A percentile compares a stretch with the other conserved stretches of the same genome.
These are phyloP conservation scores for Tolypocladium inflatum DNA, from an alignment of 2,329 filamentous ascomycete species.

Conservation along the genomic window DNA sequence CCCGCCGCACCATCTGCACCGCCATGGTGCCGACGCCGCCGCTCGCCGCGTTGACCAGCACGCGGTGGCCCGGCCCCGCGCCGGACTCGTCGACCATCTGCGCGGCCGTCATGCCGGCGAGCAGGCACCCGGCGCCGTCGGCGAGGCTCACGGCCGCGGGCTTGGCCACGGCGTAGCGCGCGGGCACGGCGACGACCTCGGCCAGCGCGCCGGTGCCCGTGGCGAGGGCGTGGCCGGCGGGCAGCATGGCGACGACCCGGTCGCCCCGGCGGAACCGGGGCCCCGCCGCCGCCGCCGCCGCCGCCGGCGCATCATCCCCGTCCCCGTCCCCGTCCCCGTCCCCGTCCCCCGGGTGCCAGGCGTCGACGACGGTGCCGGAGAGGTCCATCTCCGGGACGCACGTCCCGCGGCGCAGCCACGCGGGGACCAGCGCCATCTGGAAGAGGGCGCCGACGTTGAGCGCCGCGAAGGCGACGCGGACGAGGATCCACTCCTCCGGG, in stretches of 20 bases:
- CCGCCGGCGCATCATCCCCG: too few relatives aligned
- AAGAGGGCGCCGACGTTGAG: slow-evolving; percentile 35
- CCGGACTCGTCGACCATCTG: slow-evolving; percentile 27
- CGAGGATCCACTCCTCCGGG: slow-evolving; percentile 26
- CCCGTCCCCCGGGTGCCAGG: slow-evolving; percentile 15
- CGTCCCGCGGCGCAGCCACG: slow-evolving; percentile 21
- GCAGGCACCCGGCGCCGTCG: slow-evolving; percentile 26
- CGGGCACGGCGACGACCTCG: slow-evolving; percentile 26
- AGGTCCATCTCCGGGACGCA: slow-evolving; percentile 34
- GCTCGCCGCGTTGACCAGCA: slow-evolving; percentile 41
- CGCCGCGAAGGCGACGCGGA: slow-evolving; percentile 31
- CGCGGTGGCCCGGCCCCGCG: slow-evolving; percentile 25
- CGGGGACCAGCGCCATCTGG: slow-evolving; percentile 30
- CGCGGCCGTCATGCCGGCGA: slow-evolving; percentile 28
- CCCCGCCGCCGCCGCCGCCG: too few relatives aligned
- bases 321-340: too few relatives aligned
- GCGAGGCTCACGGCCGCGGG: slow-evolving; percentile 17
- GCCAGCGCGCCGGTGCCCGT: slow-evolving; percentile 29
- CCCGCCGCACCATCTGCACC: slow-evolving; percentile 31
- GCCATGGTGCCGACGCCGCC: slow-evolving; percentile 38
- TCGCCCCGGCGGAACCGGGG: slow-evolving; percentile 19
- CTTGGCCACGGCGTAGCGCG: slow-evolving; percentile 21
- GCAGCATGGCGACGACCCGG: slow-evolving; percentile 28
- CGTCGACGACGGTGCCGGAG: slow-evolving; percentile 27
- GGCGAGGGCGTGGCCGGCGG: slow-evolving; percentile 19